Conservation (phyloP, 371 early-diverging fungal species). For the Lichtheimia corymbifera region DNA sequence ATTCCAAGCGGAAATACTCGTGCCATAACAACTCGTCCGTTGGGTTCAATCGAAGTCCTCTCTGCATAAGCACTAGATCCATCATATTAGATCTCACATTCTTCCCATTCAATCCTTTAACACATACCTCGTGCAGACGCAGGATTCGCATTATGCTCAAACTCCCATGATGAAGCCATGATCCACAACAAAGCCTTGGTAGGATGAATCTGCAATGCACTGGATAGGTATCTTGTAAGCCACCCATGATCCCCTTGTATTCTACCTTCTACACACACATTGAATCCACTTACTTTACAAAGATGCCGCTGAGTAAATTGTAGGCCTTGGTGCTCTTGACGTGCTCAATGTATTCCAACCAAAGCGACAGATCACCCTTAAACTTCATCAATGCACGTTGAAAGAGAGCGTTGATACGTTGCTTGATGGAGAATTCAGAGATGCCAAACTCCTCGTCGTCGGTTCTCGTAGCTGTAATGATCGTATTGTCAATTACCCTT, state of each 20-base stretch:
- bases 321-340: constrained; percentile 59
- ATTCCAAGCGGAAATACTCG: constrained; percentile 91
- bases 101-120: neutral
- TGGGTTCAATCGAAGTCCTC: constrained; percentile 84
- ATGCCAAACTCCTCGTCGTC: constrained; percentile 25
- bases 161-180: constrained; percentile 89
- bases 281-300: constrained; percentile 57
- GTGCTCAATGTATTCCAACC: constrained; percentile 92
- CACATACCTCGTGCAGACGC: constrained; percentile 70
- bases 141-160: constrained; percentile 80
- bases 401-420: constrained; percentile 78
- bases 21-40: constrained; percentile 77
- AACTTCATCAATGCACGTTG: constrained; percentile 82
- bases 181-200: constrained; percentile 84
- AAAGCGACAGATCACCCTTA: constrained; percentile 78
- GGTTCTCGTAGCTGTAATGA: neutral
- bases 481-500: too few species aligned
- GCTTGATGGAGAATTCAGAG: constrained; percentile 66
- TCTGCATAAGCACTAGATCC: constrained; percentile 71
- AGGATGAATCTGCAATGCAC: constrained; percentile 89
- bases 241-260: neutral
- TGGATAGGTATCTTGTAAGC: constrained; percentile 22
- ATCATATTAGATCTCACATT: neutral
- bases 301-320: constrained; percentile 73
- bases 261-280: neutral